Evolutionary conservation across 169 alveolate species (phyloP).

Genomic region (Plasmodium billcollinsi): DNA sequence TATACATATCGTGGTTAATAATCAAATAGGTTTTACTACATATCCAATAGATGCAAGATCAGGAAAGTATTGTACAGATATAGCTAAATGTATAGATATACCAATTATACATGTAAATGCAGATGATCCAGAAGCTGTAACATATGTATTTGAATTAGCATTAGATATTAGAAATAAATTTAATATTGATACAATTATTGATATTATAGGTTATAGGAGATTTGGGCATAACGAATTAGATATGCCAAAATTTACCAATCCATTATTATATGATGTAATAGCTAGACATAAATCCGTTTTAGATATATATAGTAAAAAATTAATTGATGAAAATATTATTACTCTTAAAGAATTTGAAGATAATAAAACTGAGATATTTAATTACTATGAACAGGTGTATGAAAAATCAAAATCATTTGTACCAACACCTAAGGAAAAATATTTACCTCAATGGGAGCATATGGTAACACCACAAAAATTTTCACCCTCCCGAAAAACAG

Average conservation of each 20-base stretch:
- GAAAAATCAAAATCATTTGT: conserved; percentile 83
- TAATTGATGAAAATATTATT: conserved; percentile 86
- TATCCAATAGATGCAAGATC: conserved; percentile 92
- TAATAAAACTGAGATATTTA: conserved; percentile 82
- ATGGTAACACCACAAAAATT: conserved; percentile 70
- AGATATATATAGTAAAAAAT: conserved; percentile 86
- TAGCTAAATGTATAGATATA: conserved; percentile 93
- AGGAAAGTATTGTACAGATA: conserved; percentile 92
- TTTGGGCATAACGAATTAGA: conserved; percentile 96
- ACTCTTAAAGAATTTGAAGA: conserved; percentile 85
- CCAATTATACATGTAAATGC: conserved; percentile 97
- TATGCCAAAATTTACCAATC: conserved; percentile 96
- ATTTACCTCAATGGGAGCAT: conserved; percentile 83
- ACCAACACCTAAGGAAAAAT: conserved; percentile 68
- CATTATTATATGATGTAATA: conserved; percentile 92
- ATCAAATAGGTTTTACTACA: conserved; percentile 97
- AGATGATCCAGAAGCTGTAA: conserved; percentile 94
- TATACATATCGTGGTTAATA: conserved; percentile 93
- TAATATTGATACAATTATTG: conserved; percentile 92
- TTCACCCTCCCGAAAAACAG: conserved; percentile 79
- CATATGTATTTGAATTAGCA: conserved; percentile 91
- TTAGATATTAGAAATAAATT: conserved; percentile 92
- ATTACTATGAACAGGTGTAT: conserved; percentile 86
- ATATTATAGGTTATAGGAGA: conserved; percentile 94
- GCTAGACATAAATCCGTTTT: conserved; percentile 89